Percentiles rank a stretch among this genome's conserved stretches.
Conservation (phyloP, 345 rosid genomes). For the Bruguiera sexangula region DNA sequence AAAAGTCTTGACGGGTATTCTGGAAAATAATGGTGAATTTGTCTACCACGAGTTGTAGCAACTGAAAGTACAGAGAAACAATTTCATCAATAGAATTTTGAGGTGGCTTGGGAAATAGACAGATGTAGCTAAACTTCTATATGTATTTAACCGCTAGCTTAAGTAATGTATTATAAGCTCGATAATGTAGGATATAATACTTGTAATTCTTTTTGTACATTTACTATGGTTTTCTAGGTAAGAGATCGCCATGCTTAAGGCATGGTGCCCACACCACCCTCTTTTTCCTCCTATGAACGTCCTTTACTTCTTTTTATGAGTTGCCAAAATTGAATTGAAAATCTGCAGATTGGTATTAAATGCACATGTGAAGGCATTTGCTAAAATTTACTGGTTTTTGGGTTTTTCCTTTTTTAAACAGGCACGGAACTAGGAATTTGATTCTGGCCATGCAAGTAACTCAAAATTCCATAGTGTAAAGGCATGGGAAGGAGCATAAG, state of each 20-base stretch:
- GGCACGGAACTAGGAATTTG: constrained; percentile 3
- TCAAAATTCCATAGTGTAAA: constrained; percentile 26
- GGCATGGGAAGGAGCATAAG: constrained; percentile 23
- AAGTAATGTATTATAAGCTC: no score
- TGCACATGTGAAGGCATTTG: constrained; percentile 38
- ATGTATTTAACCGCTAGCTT: no score
- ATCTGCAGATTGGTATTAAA: constrained; percentile 17
- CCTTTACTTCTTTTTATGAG: not conserved
- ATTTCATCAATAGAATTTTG: not conserved
- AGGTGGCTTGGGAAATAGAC: no score
- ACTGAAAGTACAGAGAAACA: not conserved
- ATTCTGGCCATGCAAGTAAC: constrained; percentile 6
- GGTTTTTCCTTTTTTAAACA: constrained; percentile 1
- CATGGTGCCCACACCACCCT: not conserved
- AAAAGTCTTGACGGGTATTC: not conserved
- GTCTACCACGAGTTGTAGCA: not conserved
- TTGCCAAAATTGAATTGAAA: constrained; percentile 14
- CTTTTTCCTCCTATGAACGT: not conserved
- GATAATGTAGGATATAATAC: no score
- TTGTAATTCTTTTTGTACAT: no score
- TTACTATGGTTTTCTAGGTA: no score
- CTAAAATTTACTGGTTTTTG: not conserved
- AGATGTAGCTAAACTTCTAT: no score
- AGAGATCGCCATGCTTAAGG: no score
- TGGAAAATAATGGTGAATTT: not conserved